These are phyloP conservation scores for Fusarium sp. DNA, from an alignment of 2,329 filamentous ascomycete species.

Conservation along the genomic window DNA sequence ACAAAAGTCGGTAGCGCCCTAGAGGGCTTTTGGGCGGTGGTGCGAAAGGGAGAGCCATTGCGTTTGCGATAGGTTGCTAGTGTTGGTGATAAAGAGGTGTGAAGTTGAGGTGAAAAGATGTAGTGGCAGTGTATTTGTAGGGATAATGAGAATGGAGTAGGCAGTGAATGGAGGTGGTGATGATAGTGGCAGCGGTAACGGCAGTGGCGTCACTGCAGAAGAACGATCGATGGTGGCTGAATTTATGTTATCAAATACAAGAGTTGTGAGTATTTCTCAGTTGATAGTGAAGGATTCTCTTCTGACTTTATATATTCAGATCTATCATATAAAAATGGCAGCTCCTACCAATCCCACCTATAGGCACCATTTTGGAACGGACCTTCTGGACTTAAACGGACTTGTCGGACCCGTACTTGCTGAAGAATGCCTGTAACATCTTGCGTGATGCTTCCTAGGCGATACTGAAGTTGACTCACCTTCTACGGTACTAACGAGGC, in stretches of 20 bases:
- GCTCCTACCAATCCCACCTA: not conserved
- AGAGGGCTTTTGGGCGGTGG: slow-evolving; percentile 68
- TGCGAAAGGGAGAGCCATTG: slow-evolving; percentile 49
- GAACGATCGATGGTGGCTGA: not conserved
- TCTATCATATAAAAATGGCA: not conserved
- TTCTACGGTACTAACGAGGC: not conserved
- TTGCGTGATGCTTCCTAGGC: not conserved
- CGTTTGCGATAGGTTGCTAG: not conserved
- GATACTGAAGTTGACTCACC: not conserved
- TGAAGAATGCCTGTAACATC: not conserved
- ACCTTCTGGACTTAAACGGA: slow-evolving; percentile 2
- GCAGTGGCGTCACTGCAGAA: not conserved
- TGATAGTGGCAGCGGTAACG: not conserved
- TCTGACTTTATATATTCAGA: not conserved
- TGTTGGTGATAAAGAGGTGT: not conserved
- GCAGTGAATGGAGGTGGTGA: not conserved
- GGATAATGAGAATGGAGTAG: not conserved
- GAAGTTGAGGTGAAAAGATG: not conserved
- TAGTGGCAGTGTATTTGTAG: not conserved
- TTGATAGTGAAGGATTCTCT: not conserved
- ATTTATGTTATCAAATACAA: not conserved
- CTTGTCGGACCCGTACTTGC: not conserved
- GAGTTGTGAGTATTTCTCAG: not conserved
- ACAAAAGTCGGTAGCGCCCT: slow-evolving; percentile 72
- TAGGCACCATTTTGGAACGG: not conserved